Evolutionary conservation across 2,329 filamentous ascomycete species (phyloP), one percentile per base, ranked within the genome.

Genomic region (Chaetomiaceae sp.): DNA sequence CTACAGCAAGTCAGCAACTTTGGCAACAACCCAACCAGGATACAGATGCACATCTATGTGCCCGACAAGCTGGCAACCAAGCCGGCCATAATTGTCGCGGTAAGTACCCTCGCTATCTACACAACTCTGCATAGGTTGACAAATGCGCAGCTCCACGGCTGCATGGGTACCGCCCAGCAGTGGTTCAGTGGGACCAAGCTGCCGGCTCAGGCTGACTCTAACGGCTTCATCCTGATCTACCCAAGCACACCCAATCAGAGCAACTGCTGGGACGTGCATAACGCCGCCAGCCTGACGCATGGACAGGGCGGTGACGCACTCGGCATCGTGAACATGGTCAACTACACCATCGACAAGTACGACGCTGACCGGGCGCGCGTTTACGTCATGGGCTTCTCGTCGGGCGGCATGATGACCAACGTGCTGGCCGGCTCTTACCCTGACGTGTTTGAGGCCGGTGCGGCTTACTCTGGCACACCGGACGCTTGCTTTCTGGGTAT

Each of bases 211-310:
- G 61, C 64, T 38, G 59, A 65, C 55, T 27, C 42, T 18, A 44
- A 58, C 45, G 64, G 64, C 44, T 66, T 65, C 60, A 64, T 65
- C 55, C 67, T 75, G 54, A 78, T 80, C 61, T 80, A 76, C 64
- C 76, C 76, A 1, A 66, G 66, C 53, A 74, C 71, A 5, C 73
- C 76, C 0, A 69, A 75, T 55, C 58, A 57, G 14, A 60, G 50
- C 62, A 64, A 65, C 58, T 81, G 79, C 65, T 81, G 78, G 77
- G 79, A 82, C 56, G 77, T 80, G 9, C 70, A 73, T 11, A 75
- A 71, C 37, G 59, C 68, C 2, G 63, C 60, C 23, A 71, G 73
- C 2, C 67, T 80, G 1, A 75, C 72, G 3, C 77, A 79, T 57
- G 69, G 75, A 54, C 71, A 69, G 11, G 77, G 77, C 23, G 75